phyloP scores from a whole-genome alignment of 495 filamentous ascomycete species.

The Penicillium manginii region DNA sequence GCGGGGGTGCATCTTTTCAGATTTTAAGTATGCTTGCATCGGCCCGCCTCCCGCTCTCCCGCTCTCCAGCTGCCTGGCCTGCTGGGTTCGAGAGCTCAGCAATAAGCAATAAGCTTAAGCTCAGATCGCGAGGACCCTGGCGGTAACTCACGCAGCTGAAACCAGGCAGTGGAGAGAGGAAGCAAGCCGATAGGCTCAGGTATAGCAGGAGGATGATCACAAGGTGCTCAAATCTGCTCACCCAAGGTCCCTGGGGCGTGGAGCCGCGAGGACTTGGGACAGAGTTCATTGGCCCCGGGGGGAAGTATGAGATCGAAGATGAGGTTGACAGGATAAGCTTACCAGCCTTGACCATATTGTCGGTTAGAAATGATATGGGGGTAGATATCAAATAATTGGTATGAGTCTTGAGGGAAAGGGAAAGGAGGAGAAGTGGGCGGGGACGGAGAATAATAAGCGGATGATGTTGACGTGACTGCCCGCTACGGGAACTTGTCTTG shows the following conservation, averaged over 20 bases:
- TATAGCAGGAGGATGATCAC: conserved; percentile 21
- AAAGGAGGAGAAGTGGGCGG: conserved; percentile 17
- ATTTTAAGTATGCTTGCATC: neutral
- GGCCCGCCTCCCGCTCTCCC: neutral
- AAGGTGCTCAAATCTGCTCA: conserved; percentile 63
- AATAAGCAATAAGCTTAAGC: neutral
- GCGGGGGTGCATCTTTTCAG: neutral
- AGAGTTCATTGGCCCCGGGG: conserved; percentile 12
- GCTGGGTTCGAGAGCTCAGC: neutral
- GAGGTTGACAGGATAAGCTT: conserved; percentile 36
- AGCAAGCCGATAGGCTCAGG: conserved; percentile 40
- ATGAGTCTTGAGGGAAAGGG: conserved; percentile 14
- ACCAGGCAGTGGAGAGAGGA: conserved; percentile 20
- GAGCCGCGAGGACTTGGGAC: conserved; percentile 26
- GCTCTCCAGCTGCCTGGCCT: neutral
- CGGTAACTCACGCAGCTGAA: neutral
- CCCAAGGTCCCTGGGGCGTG: conserved; percentile 44
- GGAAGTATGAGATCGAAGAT: neutral
- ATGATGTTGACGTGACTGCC: conserved; percentile 38
- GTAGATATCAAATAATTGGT: conserved; percentile 6
- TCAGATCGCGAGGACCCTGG: conserved; percentile 6
- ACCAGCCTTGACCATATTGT: conserved; percentile 97
- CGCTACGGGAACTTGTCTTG: conserved; percentile 3
- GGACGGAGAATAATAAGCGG: conserved; percentile 36
- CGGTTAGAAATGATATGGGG: conserved; percentile 25